Evolutionary conservation across 768 basidiomycete genomes (phyloP).

Genomic region (Tulasnella sp.): DNA sequence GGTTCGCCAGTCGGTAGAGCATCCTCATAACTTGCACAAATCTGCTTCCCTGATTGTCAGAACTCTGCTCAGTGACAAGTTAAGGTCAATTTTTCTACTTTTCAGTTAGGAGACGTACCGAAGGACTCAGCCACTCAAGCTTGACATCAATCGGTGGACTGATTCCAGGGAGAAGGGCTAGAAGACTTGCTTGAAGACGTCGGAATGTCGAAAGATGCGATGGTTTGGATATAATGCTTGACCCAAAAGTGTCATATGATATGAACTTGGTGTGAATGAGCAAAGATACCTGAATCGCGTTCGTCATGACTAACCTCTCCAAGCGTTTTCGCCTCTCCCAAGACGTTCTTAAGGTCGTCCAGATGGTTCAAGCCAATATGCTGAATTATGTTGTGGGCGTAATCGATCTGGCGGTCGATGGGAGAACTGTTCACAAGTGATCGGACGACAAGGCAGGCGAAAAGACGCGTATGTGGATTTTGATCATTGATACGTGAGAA

Average conservation of each 20-base stretch:
- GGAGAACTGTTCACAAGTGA: conserved; percentile 43
- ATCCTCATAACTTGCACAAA: conserved; percentile 50
- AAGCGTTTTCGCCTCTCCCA: conserved; percentile 24
- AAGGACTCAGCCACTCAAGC: conserved; percentile 46
- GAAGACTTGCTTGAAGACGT: conserved; percentile 45
- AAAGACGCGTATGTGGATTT: conserved; percentile 39
- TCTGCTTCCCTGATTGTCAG: conserved; percentile 24
- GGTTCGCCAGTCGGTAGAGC: conserved; percentile 56
- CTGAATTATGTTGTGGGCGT: conserved; percentile 37
- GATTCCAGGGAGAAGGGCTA: conserved; percentile 40
- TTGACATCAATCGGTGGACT: conserved; percentile 31
- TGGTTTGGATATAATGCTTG: conserved; percentile 44
- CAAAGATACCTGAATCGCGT: too few relatives aligned
- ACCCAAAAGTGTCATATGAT: conserved; percentile 34
- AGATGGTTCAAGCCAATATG: conserved; percentile 36
- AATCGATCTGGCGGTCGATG: conserved; percentile 44
- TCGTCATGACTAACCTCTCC: conserved; percentile 24
- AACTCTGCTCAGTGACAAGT: not conserved
- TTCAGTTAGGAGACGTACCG: too few relatives aligned
- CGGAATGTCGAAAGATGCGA: conserved; percentile 41
- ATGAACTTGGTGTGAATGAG: conserved; percentile 33
- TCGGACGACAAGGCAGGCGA: conserved; percentile 53
- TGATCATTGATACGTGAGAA: conserved; percentile 39
- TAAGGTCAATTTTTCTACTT: too few relatives aligned
- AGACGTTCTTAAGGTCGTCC: conserved; percentile 28